Evolutionary conservation across 495 filamentous ascomycete species (phyloP).

Genomic region (Aspergillus olivimuriae): DNA sequence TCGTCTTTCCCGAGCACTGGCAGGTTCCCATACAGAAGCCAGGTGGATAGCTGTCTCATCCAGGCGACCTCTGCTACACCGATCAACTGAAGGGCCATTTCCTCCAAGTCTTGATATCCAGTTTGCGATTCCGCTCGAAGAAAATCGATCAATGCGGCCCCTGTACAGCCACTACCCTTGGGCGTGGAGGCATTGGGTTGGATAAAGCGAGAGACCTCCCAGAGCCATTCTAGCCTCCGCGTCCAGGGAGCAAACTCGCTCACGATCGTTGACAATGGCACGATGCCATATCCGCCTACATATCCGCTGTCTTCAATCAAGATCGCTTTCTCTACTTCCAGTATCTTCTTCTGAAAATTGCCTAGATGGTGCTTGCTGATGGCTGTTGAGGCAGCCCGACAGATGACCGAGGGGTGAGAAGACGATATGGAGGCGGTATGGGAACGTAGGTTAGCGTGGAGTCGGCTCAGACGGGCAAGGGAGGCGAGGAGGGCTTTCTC

Average conservation of each 20-base stretch:
- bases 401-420: conserved; percentile 69
- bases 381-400: conserved; percentile 78
- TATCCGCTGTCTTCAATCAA: conserved; percentile 61
- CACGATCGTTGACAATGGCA: conserved; percentile 80
- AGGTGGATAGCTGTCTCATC: conserved; percentile 82
- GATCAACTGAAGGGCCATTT: conserved; percentile 62
- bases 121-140: conserved; percentile 70
- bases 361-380: conserved; percentile 69
- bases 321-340: conserved; percentile 75
- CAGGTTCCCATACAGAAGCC: conserved; percentile 81
- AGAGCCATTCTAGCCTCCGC: conserved; percentile 78
- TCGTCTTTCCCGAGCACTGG: conserved; percentile 67
- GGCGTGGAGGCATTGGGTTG: conserved; percentile 27
- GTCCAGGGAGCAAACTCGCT: conserved; percentile 80
- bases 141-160: conserved; percentile 68
- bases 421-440: conserved; percentile 59
- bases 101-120: conserved; percentile 82
- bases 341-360: conserved; percentile 72
- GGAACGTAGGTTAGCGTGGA: conserved; percentile 63
- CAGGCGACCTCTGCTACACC: conserved; percentile 79
- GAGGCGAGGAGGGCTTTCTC: conserved; percentile 76
- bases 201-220: conserved; percentile 63
- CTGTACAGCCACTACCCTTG: conserved; percentile 37
- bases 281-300: conserved; percentile 87
- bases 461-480: conserved; percentile 65